Evolutionary conservation across 208 protist genomes (phyloP), one percentile per base, ranked within the genome.

Genomic region (Acanthamoeba castellanii): DNA sequence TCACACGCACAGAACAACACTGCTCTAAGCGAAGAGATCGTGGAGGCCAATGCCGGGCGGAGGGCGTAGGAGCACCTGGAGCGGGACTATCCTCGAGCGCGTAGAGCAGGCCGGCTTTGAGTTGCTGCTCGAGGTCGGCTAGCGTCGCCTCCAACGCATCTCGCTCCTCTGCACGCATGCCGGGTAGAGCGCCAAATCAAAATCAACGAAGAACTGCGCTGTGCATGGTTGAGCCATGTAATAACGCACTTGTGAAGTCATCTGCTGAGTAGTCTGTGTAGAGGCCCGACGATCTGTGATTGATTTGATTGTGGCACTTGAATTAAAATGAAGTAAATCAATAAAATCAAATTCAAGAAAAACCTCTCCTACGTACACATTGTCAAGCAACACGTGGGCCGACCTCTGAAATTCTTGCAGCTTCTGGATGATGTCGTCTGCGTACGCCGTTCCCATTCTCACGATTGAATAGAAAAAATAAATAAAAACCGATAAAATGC

Each of bases 61-160:
- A 6, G 9, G 68, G 68, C 9, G 16, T 22, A 13, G 68, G 6
- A 0, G 42, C 34, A 20, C 78, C 78, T 87, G 78, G 50, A 16
- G 8, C 30, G 25, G 47, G 47, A 14, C 14, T 64, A 4, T 87
- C 78, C 50, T 87, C 78, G 42, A 87, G 78, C 7, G 78, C 42
- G 50, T 42, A 87, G 78, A 87, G 78, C 27, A 87, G 22, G 20
- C 78, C 78, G 78, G 78, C 78, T 47, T 61, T 87, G 47, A 87
- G 42, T 8, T 87, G 78, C 78, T 87, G 78, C 50, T 87, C 78
- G 9, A 87, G 37, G 32, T 87, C 78, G 47, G 42, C 50, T 32
- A 87, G 25, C 78, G 27, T 37, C 0, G 78, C 78, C 25, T 87
- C 47, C n/a, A 87, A 47, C 45, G 78, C 78, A 20, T 55, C 78